Conservation (phyloP, 1,139 yeast genomes). For the Geotrichum fermentans region DNA sequence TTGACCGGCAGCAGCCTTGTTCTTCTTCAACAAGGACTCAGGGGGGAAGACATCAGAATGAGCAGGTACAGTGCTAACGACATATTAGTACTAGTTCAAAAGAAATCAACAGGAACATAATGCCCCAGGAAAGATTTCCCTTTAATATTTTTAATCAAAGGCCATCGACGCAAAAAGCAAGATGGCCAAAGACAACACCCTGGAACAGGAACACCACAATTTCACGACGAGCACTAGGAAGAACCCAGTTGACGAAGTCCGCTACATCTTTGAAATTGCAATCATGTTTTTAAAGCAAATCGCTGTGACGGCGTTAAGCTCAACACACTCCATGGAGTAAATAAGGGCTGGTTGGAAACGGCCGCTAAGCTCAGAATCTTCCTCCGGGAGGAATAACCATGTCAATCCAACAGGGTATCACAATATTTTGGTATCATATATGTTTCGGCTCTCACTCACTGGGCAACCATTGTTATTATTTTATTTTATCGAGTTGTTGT, state of each 20-base stretch:
- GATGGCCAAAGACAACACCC: constrained; percentile 22
- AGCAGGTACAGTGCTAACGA: constrained; percentile 30
- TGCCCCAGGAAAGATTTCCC: constrained; percentile 20
- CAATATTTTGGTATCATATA: not conserved
- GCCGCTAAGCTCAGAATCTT: not conserved
- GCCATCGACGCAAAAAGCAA: not conserved
- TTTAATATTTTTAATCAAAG: constrained; percentile 23
- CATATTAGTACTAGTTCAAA: constrained; percentile 4
- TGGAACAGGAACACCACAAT: constrained; percentile 17
- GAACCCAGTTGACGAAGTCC: constrained; percentile 1
- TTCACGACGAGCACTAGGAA: constrained; percentile 5
- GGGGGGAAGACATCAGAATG: constrained; percentile 49
- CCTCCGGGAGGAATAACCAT: constrained; percentile 1
- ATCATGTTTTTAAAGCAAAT: constrained; percentile 13
- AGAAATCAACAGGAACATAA: constrained; percentile 12
- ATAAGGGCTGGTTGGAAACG: constrained; percentile 12
- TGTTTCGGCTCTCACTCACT: constrained; percentile 7
- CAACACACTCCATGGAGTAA: constrained; percentile 24
- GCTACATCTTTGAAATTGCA: constrained; percentile 1
- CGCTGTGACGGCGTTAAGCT: constrained; percentile 14
- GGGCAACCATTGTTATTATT: constrained; percentile 9
- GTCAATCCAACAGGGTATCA: constrained; percentile 9
- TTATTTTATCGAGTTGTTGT: no score
- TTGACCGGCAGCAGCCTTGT: constrained; percentile 59
- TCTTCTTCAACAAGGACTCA: constrained; percentile 94